Evolutionary conservation across 2,329 filamentous ascomycete species (phyloP), one percentile per base, ranked within the genome.

Genomic region (Penicillium freii): DNA sequence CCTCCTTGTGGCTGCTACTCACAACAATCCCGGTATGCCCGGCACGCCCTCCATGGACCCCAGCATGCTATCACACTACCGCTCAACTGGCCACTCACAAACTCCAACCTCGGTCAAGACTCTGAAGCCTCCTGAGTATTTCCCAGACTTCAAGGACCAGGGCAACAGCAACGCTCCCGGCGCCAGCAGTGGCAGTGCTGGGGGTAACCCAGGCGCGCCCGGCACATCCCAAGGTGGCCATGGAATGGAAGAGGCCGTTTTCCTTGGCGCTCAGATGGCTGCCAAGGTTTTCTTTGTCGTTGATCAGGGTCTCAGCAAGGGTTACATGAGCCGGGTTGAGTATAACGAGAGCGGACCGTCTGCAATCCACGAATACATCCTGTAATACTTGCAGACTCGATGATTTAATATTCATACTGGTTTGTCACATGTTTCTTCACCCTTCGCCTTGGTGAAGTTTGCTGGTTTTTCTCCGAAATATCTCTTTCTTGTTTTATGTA

Each of bases 61-160:
- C 46, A 53, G 58, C 61, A 49, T 75, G 56, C 58, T 71, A 10
- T 67, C 70, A 8, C 80, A 83, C 51, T 81, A 82, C 62, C 76
- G 79, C 7, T 85, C 87, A 62, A 84, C 84, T 2, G 82, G 83
- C 6, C 86, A 88, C 64, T 84, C 84, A 3, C 87, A 90, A 67
- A 94, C 91, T 8, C 92, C 92, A 0, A 96, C 89, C 25, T 88
- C 84, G 50, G 92, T 96, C 78, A 93, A 91, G 80, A 80, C 86
- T 29, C 85, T 90, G 29, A 84, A 86, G 63, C 81, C 90, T 64
- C 92, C 92, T 0, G 89, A 90, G 52, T 96, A 97, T 74, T 88
- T 96, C 65, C 85, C 88, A 11, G 92, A 96, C 74, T 97, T 92
- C 91, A 91, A 91, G 71, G 92, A 89, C 76, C 84, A 87, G 55